Evolutionary conservation across 257 asterid genomes (phyloP).

Genomic region (Solanum tacnaense): DNA sequence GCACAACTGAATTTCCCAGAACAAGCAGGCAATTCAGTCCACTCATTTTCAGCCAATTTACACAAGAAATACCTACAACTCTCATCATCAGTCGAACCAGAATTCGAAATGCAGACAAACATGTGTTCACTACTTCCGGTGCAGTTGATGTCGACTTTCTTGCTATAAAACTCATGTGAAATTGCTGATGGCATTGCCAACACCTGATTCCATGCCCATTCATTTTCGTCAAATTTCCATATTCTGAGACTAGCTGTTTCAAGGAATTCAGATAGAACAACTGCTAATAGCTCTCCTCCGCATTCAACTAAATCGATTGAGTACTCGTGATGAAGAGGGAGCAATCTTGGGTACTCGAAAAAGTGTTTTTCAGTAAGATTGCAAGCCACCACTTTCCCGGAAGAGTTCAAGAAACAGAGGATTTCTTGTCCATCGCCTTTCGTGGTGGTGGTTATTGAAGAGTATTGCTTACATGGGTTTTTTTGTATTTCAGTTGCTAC

Average conservation of each 20-base stretch:
- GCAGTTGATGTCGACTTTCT: constrained; percentile 76
- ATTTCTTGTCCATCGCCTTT: constrained; percentile 24
- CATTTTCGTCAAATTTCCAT: constrained; percentile 52
- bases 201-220: constrained; percentile 40
- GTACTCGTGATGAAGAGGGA: constrained; percentile 59
- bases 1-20: constrained; percentile 50
- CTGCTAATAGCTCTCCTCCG: constrained; percentile 43
- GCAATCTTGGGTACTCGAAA: constrained; percentile 59
- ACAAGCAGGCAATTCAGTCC: constrained; percentile 53
- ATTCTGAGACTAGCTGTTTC: constrained; percentile 62
- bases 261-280: constrained; percentile 56
- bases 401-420: constrained; percentile 49
- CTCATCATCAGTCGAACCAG: constrained; percentile 2
- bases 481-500: constrained; percentile 55
- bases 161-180: constrained; percentile 54
- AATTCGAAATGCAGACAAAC: constrained; percentile 49
- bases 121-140: constrained; percentile 28
- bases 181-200: constrained; percentile 70
- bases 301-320: constrained; percentile 71
- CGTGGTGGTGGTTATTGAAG: constrained; percentile 32
- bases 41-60: constrained; percentile 43
- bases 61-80: constrained; percentile 48
- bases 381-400: constrained; percentile 59
- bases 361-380: constrained; percentile 26
- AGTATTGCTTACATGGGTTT: constrained; percentile 67